Evolutionary conservation across 2,329 filamentous ascomycete genomes (phyloP).

Genomic region (Neophaeococcomyces aloes): DNA sequence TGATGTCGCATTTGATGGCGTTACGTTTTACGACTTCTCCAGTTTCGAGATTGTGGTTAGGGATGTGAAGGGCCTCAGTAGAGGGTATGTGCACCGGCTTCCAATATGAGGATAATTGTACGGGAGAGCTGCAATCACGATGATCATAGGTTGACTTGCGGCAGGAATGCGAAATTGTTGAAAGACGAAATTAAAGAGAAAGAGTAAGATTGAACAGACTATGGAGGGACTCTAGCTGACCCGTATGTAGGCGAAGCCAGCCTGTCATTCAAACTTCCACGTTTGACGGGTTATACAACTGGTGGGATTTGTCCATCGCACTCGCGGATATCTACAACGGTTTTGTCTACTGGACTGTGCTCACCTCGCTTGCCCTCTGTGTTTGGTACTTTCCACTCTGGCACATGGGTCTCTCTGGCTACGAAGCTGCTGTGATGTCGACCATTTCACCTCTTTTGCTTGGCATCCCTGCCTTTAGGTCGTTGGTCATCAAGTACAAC

Average conservation of each 20-base stretch:
- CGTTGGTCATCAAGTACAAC: slow-evolving; percentile 56
- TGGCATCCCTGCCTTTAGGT: slow-evolving; percentile 57
- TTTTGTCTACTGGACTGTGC: slow-evolving; percentile 92
- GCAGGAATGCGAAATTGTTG: slow-evolving; percentile 41
- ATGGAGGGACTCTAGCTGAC: slow-evolving; percentile 24
- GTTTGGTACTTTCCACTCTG: slow-evolving; percentile 98
- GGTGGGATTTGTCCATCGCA: slow-evolving; percentile 65
- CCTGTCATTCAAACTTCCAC: slow-evolving; percentile 51
- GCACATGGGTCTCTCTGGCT: slow-evolving; percentile 98
- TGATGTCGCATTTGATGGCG: slow-evolving; percentile 91
- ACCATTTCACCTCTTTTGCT: slow-evolving; percentile 74
- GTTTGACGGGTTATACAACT: slow-evolving; percentile 62
- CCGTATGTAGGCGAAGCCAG: slow-evolving; percentile 57
- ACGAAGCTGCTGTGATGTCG: slow-evolving; percentile 78
- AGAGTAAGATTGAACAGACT: slow-evolving; percentile 50
- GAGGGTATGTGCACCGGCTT: slow-evolving; percentile 98
- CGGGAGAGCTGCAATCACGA: slow-evolving; percentile 30
- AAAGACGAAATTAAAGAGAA: slow-evolving; percentile 51
- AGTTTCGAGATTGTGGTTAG: slow-evolving; percentile 78
- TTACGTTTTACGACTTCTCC: slow-evolving; percentile 84
- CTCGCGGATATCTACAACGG: slow-evolving; percentile 85
- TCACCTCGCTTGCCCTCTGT: slow-evolving; percentile 77
- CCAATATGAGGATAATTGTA: slow-evolving; percentile 64
- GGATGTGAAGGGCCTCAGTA: slow-evolving; percentile 80
- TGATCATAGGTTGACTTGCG: slow-evolving; percentile 28